A percentile compares a stretch with the other conserved stretches of the same genome.
phyloP scores from a whole-genome alignment of 257 asterid species.

The Solanum megistacrolobum region DNA sequence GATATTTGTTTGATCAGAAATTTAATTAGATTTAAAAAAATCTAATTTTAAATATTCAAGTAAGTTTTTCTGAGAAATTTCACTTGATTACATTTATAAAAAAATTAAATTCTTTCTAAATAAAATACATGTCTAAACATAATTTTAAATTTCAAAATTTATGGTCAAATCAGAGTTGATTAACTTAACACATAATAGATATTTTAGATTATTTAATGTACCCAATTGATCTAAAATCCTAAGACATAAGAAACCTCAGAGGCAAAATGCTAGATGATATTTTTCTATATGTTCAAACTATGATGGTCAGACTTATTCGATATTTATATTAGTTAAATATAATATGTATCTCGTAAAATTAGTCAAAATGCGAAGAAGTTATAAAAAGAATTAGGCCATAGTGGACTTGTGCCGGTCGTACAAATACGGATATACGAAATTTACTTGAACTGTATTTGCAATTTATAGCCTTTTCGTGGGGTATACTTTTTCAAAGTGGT shows the following conservation, averaged over 20 bases:
- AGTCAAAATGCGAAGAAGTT: accelerated
- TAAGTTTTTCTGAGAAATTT: background rate
- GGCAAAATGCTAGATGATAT: background rate
- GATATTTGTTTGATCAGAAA: background rate
- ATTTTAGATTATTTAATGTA: background rate
- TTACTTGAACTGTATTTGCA: background rate
- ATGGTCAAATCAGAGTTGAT: background rate
- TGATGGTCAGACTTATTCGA: background rate
- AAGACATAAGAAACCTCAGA: background rate
- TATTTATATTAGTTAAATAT: background rate
- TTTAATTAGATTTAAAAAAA: background rate
- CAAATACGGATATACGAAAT: background rate
- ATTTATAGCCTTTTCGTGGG: background rate
- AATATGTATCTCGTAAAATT: background rate
- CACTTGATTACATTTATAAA: background rate
- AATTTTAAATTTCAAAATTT: background rate
- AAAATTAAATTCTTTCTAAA: background rate
- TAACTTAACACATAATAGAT: background rate
- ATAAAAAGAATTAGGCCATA: background rate
- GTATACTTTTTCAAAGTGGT: background rate
- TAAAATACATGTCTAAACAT: background rate
- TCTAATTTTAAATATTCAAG: background rate
- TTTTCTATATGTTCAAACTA: background rate
- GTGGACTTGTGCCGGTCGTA: background rate
- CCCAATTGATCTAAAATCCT: background rate